A percentile compares a stretch with the other conserved stretches of the same genome.
These are phyloP conservation scores for Teratosphaeriaceae sp. DNA, from an alignment of 2,329 filamentous ascomycete genomes.

Conservation along the genomic window DNA sequence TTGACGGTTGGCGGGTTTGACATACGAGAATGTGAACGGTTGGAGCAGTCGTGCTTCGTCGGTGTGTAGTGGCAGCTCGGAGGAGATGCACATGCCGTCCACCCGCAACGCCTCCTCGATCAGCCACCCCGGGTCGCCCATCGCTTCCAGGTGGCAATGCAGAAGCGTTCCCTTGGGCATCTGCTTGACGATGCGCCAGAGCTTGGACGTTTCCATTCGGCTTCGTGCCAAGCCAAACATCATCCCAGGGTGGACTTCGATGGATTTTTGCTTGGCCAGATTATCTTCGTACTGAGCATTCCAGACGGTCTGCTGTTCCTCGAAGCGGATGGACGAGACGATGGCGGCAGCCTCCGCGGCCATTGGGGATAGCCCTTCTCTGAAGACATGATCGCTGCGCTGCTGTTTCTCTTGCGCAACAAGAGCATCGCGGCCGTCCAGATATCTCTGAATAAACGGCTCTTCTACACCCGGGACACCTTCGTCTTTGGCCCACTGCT, in stretches of 20 bases:
- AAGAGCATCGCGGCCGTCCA: constrained; percentile 66
- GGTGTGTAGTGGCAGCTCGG: constrained; percentile 51
- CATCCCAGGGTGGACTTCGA: constrained; percentile 74
- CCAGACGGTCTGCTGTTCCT: constrained; percentile 73
- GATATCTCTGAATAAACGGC: constrained; percentile 75
- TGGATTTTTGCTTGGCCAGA: constrained; percentile 54
- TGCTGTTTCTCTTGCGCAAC: constrained; percentile 75
- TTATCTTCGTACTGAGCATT: constrained; percentile 64
- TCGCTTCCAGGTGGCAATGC: constrained; percentile 85
- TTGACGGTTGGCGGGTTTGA: constrained; percentile 37
- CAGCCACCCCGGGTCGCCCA: constrained; percentile 80
- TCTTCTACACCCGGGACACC: constrained; percentile 48
- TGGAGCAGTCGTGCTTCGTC: constrained; percentile 48
- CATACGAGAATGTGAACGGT: constrained; percentile 50
- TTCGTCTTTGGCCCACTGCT: constrained; percentile 35
- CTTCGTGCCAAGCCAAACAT: constrained; percentile 84
- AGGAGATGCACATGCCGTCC: constrained; percentile 65
- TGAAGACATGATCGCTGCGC: constrained; percentile 69
- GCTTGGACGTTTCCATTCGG: constrained; percentile 74
- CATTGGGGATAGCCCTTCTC: constrained; percentile 68
- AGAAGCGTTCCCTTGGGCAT: constrained; percentile 87
- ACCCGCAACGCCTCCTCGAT: constrained; percentile 64
- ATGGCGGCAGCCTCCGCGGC: constrained; percentile 72
- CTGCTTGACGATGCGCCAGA: constrained; percentile 76
- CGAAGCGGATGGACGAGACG: constrained; percentile 68